Percentiles rank a stretch among this genome's conserved stretches.
Evolutionary conservation across 352 stramenopile species (phyloP).

Genomic region (Globisporangium canariense): DNA sequence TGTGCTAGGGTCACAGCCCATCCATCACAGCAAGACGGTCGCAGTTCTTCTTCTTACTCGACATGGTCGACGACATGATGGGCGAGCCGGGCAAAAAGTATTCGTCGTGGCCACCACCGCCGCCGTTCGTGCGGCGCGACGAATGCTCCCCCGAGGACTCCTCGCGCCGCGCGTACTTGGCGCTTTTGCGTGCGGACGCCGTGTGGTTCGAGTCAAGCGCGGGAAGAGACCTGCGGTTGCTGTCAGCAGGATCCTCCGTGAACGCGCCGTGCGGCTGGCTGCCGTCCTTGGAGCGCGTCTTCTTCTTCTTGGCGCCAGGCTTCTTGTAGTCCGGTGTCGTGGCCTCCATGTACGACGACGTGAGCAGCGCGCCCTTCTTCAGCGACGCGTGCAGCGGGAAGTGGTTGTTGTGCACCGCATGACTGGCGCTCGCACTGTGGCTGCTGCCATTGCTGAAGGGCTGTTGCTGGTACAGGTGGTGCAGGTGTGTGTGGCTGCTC

Average conservation of each 20-base stretch:
- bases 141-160: constrained; percentile 3
- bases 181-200: constrained; percentile 3
- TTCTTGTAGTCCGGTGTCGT: constrained; percentile 19
- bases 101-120: constrained; percentile 15
- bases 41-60: constrained; percentile 10
- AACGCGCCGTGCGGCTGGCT: background rate
- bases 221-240: constrained; percentile 7
- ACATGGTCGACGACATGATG: constrained; percentile 14
- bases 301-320: constrained; percentile 1
- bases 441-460: constrained; percentile 8
- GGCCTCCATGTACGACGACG: constrained; percentile 14
- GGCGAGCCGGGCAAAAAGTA: constrained; percentile 37
- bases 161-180: constrained; percentile 1
- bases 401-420: constrained; percentile 4
- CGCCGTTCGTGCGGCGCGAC: constrained; percentile 10
- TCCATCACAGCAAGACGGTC: constrained; percentile 1
- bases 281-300: constrained; percentile 2
- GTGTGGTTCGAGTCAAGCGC: constrained; percentile 10
- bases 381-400: constrained; percentile 10
- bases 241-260: background rate
- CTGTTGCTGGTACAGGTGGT: constrained; percentile 8
- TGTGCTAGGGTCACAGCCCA: background rate
- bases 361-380: constrained; percentile 3
- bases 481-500: constrained; percentile 14
- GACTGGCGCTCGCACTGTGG: background rate